Base-by-base conservation (phyloP, 192 early-diverging fungal species). In the Entomortierella lignicola region DNA sequence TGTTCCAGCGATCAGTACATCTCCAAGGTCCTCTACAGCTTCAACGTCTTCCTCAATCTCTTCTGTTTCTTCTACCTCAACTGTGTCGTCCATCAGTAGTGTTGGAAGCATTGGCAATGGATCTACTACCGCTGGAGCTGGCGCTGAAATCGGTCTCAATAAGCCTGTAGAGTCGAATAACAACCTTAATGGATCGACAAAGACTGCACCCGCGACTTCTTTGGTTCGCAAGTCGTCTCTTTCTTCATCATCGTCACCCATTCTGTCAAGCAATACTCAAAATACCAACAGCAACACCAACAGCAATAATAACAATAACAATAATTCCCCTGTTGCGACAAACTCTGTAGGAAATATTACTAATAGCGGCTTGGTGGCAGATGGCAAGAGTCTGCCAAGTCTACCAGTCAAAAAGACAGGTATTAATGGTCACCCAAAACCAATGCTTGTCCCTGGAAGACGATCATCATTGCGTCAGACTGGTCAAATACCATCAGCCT, bases 401-500 rank as follows among this genome's bases (percentile, higher is more conserved):
- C 42, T 68, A 4, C 53, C 60, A 17, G 34, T 50, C 8, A 39
- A 60, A 42, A 77, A 75, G 58, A 26, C 58, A 17, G 69, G 60
- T 20, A 58, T 57, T 53, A 66, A 41, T 23, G 55, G 47, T 13
- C 34, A 54, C 2, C 25, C 61, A 8, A 68, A 68, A 34, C 66
- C 73, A n/a, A 63, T 47, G 37, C 44, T 77, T 25, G 60, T 77
- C 15, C 73, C 73, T 42, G 73, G 73, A 43, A 31, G 73, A 18
- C 51, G 73, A 5, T 77, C 73, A 0, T 77, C 73, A 26, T 39
- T 77, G 39, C 55, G 69, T 11, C 73, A 68, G 17, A 39, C 66
- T 2, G 71, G 71, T 15, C 54, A 72, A 17, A 65, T 72, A 42
- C 73, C 73, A 3, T 21, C 55, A 3, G 18, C 55, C 10, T 12